Conservation (phyloP, 140 eudicot genomes). For the Senecio squalidus region DNA sequence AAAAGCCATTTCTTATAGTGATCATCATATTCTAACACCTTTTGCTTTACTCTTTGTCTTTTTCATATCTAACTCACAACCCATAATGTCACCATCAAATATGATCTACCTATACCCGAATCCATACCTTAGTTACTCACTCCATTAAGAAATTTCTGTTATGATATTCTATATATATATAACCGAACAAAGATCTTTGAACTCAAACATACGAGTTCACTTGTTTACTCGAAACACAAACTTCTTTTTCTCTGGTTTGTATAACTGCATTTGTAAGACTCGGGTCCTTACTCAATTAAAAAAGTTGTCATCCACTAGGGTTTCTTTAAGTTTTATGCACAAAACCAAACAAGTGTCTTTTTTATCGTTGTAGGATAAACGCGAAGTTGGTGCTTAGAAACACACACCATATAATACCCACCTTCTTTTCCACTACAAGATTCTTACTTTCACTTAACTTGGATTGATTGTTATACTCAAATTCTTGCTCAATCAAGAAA, state of each 20-base stretch:
- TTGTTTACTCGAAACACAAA: slow-evolving; percentile 17
- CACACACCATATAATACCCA: slow-evolving; percentile 21
- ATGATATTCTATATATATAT: slow-evolving; percentile 20
- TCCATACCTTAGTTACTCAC: slow-evolving; percentile 27
- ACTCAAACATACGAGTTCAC: slow-evolving; percentile 2
- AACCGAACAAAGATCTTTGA: slow-evolving; percentile 18
- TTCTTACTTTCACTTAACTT: slow-evolving; percentile 26
- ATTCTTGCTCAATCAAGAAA: slow-evolving; percentile 20
- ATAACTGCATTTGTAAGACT: slow-evolving; percentile 24
- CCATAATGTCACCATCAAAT: slow-evolving; percentile 24
- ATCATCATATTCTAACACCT: slow-evolving; percentile 27
- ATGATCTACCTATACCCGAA: slow-evolving; percentile 9
- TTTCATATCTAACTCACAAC: slow-evolving; percentile 31
- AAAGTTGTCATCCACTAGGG: slow-evolving; percentile 22
- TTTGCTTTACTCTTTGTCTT: slow-evolving; percentile 20
- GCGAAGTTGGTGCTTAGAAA: slow-evolving; percentile 8
- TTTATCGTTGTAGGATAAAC: slow-evolving; percentile 7
- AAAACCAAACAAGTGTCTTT: slow-evolving; percentile 11
- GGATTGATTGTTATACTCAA: slow-evolving; percentile 7
- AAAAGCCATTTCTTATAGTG: slow-evolving; percentile 19
- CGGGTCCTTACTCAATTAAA: slow-evolving; percentile 18
- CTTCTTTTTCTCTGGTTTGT: slow-evolving; percentile 17
- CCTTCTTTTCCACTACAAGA: slow-evolving; percentile 23
- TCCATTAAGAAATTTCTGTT: slow-evolving; percentile 21
- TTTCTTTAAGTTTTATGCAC: slow-evolving; percentile 12